Evolutionary conservation across 495 filamentous ascomycete species (phyloP).

Genomic region (Podospora australis): DNA sequence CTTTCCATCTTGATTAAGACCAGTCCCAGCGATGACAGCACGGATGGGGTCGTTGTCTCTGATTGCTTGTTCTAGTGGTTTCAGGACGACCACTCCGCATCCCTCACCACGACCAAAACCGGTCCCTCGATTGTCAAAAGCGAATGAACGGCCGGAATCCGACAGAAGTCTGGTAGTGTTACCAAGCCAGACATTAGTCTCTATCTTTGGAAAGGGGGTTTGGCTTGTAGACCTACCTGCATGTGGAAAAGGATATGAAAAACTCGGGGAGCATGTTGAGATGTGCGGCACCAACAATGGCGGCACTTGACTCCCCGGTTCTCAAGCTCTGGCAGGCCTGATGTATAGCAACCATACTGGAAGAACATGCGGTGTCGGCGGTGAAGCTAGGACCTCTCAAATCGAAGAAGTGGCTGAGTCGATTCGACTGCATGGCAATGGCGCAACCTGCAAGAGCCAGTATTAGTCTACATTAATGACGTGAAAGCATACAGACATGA

Average conservation of each 20-base stretch:
- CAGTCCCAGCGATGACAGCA: slow-evolving; percentile 48
- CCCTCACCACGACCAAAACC: slow-evolving; percentile 60
- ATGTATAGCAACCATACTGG: slow-evolving; percentile 46
- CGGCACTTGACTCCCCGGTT: slow-evolving; percentile 31
- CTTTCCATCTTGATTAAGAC: slow-evolving; percentile 48
- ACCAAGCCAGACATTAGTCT: slow-evolving; percentile 64
- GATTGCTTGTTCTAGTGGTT: slow-evolving; percentile 43
- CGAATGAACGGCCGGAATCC: slow-evolving; percentile 38
- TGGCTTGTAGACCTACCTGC: slow-evolving; percentile 23
- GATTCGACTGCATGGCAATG: slow-evolving; percentile 49
- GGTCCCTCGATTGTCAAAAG: slow-evolving; percentile 52
- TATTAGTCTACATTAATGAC: neutral
- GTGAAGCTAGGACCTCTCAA: slow-evolving; percentile 42
- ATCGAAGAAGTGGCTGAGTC: slow-evolving; percentile 45
- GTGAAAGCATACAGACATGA: neutral
- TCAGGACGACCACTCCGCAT: slow-evolving; percentile 46
- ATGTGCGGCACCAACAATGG: slow-evolving; percentile 41
- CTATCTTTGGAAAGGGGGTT: too few relatives aligned
- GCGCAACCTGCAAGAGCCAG: slow-evolving; percentile 34
- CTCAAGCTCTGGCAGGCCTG: slow-evolving; percentile 42
- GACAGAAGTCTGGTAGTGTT: too few relatives aligned
- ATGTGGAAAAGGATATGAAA: slow-evolving; percentile 45
- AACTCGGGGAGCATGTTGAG: slow-evolving; percentile 53
- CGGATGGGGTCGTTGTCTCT: slow-evolving; percentile 45
- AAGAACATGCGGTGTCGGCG: slow-evolving; percentile 50